Evolutionary conservation across 139 green algal genomes (phyloP).

Genomic region (Chlamydomonas schloesseri): DNA sequence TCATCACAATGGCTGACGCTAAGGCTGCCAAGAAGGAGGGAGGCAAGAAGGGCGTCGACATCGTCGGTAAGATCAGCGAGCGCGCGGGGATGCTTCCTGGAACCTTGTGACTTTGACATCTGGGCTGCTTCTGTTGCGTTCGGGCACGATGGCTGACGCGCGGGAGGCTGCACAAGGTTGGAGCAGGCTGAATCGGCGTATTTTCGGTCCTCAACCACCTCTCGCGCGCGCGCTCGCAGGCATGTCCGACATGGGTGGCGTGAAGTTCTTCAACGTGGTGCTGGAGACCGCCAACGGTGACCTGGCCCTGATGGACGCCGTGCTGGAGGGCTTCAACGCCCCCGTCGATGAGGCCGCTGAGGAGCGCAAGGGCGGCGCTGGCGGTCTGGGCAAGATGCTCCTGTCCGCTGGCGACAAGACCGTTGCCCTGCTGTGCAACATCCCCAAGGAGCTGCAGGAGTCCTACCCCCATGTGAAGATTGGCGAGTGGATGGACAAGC

Average conservation of each 20-base stretch:
- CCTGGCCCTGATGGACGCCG: conserved; percentile 69
- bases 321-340: conserved; percentile 80
- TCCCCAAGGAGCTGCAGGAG: conserved; percentile 75
- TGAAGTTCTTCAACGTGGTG: conserved; percentile 85
- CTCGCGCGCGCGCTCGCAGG: background rate
- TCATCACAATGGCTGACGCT: conserved; percentile 18
- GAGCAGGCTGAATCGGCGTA: background rate
- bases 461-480: conserved; percentile 66
- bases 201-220: background rate
- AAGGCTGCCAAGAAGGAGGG: conserved; percentile 62
- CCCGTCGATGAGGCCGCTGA: conserved; percentile 82
- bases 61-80: conserved; percentile 9
- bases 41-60: conserved; percentile 60
- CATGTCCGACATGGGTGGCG: conserved; percentile 79
- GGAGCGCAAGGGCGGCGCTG: conserved; percentile 86
- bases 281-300: conserved; percentile 78
- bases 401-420: conserved; percentile 78
- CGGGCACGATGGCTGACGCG: background rate
- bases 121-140: background rate
- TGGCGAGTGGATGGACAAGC: conserved; percentile 57
- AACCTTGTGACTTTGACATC: background rate
- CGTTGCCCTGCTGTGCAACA: conserved; percentile 76
- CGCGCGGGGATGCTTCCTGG: too few species aligned
- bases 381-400: conserved; percentile 76
- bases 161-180: background rate